These are phyloP conservation scores for Circinella umbellata DNA, from an alignment of 371 early-diverging fungal species.

Conservation along the genomic window DNA sequence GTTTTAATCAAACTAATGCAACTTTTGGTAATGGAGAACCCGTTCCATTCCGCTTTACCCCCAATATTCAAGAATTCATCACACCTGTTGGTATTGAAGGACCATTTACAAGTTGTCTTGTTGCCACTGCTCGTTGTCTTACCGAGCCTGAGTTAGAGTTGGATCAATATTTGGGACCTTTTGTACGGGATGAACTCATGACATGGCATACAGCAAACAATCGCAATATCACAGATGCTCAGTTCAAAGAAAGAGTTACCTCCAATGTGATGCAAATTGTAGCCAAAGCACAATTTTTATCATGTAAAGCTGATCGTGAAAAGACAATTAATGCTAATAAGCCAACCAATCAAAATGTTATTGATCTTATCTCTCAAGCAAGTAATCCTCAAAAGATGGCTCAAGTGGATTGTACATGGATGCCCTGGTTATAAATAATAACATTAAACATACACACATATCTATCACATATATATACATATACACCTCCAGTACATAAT, in stretches of 20 bases:
- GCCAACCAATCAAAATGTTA: constrained; percentile 78
- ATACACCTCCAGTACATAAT: not conserved
- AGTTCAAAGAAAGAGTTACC: constrained; percentile 66
- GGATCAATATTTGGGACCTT: constrained; percentile 83
- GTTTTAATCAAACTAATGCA: constrained; percentile 41
- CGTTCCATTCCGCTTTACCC: constrained; percentile 98
- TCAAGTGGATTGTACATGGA: constrained; percentile 89
- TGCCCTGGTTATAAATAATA: constrained; percentile 72
- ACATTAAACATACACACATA: not conserved
- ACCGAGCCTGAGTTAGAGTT: constrained; percentile 83
- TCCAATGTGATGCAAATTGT: constrained; percentile 75
- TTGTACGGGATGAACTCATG: constrained; percentile 91
- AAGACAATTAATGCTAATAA: constrained; percentile 57
- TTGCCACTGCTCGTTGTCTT: constrained; percentile 81
- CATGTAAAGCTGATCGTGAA: constrained; percentile 79
- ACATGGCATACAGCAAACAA: constrained; percentile 71
- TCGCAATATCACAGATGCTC: constrained; percentile 62
- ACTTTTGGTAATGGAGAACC: constrained; percentile 66
- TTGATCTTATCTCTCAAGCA: constrained; percentile 90
- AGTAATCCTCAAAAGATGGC: constrained; percentile 92
- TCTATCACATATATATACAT: not conserved
- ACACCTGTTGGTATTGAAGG: constrained; percentile 94
- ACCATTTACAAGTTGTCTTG: constrained; percentile 78
- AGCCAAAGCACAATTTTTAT: constrained; percentile 72
- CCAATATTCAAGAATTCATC: constrained; percentile 94